Evolutionary conservation across 305 asterid species (phyloP).

Genomic region (Striga hermonthica): DNA sequence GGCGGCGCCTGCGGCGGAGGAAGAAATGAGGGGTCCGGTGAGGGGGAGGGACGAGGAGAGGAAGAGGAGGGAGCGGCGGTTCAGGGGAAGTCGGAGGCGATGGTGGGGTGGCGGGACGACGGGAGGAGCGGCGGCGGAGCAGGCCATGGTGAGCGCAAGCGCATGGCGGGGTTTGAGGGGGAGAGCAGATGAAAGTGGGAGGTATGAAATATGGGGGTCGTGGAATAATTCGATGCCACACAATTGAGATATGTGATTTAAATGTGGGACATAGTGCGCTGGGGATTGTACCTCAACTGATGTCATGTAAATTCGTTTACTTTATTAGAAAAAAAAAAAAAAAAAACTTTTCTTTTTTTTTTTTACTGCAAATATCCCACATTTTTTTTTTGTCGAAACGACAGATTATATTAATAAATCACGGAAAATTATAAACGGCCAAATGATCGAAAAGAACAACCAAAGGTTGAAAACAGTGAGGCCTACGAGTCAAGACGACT

Average conservation of each 20-base stretch:
- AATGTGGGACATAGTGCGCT: constrained; percentile 20
- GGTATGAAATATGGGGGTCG: constrained; percentile 16
- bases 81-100: constrained; percentile 32
- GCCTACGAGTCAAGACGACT: too few relatives aligned
- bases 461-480: too few relatives aligned
- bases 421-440: too few relatives aligned
- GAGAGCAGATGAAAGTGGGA: constrained; percentile 10
- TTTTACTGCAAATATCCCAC: too few relatives aligned
- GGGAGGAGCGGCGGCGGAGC: constrained; percentile 49
- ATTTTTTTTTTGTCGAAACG: too few relatives aligned
- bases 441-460: too few relatives aligned
- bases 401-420: too few relatives aligned
- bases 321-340: too few relatives aligned
- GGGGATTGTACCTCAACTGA: background rate
- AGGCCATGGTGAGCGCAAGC: constrained; percentile 45
- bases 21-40: constrained; percentile 31
- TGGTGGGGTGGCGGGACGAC: constrained; percentile 38
- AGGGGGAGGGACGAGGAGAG: constrained; percentile 51
- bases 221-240: constrained; percentile 43
- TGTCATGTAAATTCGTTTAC: too few relatives aligned
- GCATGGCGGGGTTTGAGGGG: constrained; percentile 34
- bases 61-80: constrained; percentile 66
- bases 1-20: constrained; percentile 39
- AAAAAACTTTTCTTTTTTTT: too few relatives aligned
- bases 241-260: constrained; percentile 18